Evolutionary conservation across 306 rosid genomes (phyloP).

Genomic region (Medicago ruthenica): DNA sequence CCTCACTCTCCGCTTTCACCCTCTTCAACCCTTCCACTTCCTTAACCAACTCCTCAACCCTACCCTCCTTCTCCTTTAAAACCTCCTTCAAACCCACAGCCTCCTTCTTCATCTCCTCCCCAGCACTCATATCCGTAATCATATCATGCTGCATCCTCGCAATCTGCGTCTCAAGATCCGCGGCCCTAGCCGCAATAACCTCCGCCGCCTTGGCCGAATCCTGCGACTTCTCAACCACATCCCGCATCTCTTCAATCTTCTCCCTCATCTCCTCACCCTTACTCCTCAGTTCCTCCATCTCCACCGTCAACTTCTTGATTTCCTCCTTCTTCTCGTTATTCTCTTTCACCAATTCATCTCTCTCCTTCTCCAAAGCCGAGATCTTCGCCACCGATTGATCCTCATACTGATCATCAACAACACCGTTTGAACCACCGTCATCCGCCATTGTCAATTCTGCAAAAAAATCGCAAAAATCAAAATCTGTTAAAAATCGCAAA

Average conservation of each 20-base stretch:
- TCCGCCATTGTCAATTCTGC: conserved; percentile 72
- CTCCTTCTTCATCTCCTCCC: conserved; percentile 57
- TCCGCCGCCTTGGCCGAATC: conserved; percentile 56
- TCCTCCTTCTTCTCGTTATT: conserved; percentile 55
- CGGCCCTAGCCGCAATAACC: conserved; percentile 67
- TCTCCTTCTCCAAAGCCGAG: conserved; percentile 62
- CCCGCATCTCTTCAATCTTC: conserved; percentile 59
- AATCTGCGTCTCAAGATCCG: conserved; percentile 76
- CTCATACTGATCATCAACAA: conserved; percentile 48
- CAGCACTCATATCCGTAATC: conserved; percentile 52
- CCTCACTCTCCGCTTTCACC: conserved; percentile 59
- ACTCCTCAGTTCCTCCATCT: conserved; percentile 57
- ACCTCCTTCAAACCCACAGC: conserved; percentile 54
- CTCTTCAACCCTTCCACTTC: conserved; percentile 65
- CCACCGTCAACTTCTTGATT: conserved; percentile 54
- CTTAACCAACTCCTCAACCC: conserved; percentile 56
- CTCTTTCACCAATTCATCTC: conserved; percentile 52
- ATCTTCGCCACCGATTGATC: conserved; percentile 55
- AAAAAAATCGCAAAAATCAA: not conserved
- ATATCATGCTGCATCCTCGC: conserved; percentile 81
- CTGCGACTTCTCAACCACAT: conserved; percentile 47
- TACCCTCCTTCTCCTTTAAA: conserved; percentile 59
- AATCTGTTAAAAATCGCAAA: not conserved
- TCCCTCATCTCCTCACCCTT: conserved; percentile 50
- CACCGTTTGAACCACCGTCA: conserved; percentile 59